A percentile compares a stretch with the other conserved stretches of the same genome.
Evolutionary conservation across 1,284 basidiomycete genomes (phyloP).

Genomic region (Pulveroboletus sp.): DNA sequence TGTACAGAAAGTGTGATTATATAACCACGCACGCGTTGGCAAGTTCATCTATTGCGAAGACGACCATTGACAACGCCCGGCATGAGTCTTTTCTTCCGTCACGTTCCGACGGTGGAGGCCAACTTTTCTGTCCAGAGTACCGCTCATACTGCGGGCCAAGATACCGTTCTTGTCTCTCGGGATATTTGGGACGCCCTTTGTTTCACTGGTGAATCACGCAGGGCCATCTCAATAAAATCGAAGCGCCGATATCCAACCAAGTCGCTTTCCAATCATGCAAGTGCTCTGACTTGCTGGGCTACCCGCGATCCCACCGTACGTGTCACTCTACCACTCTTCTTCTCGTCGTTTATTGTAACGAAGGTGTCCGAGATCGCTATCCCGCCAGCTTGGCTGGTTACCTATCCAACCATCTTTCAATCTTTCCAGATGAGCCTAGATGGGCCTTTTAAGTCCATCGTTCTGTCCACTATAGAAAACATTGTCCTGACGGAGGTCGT

Average conservation of each 20-base stretch:
- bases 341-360: slow-evolving; percentile 8
- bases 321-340: neutral
- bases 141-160: slow-evolving; percentile 2
- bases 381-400: slow-evolving; percentile 26
- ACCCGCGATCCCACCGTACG: slow-evolving; percentile 22
- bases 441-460: slow-evolving; percentile 14
- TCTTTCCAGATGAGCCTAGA: slow-evolving; percentile 12
- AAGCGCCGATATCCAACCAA: slow-evolving; percentile 17
- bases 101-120: slow-evolving; percentile 19
- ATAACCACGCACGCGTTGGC: slow-evolving; percentile 3
- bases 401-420: slow-evolving; percentile 29
- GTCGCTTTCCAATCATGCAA: slow-evolving; percentile 3
- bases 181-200: slow-evolving; percentile 33
- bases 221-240: slow-evolving; percentile 21
- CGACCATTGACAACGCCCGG: neutral
- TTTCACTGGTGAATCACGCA: slow-evolving; percentile 14
- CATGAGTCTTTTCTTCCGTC: slow-evolving; percentile 34
- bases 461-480: slow-evolving; percentile 21
- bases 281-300: slow-evolving; percentile 30
- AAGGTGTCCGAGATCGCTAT: slow-evolving; percentile 28
- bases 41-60: too few species aligned
- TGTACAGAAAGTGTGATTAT: slow-evolving; percentile 8
- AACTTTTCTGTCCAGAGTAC: slow-evolving; percentile 20
- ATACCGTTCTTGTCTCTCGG: slow-evolving; percentile 29
- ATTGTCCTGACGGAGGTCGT: slow-evolving; percentile 41